Percentiles rank a stretch among this genome's conserved stretches.
Conservation (phyloP, 1,284 basidiomycete species). For the Sanghuangporus weigelae region DNA sequence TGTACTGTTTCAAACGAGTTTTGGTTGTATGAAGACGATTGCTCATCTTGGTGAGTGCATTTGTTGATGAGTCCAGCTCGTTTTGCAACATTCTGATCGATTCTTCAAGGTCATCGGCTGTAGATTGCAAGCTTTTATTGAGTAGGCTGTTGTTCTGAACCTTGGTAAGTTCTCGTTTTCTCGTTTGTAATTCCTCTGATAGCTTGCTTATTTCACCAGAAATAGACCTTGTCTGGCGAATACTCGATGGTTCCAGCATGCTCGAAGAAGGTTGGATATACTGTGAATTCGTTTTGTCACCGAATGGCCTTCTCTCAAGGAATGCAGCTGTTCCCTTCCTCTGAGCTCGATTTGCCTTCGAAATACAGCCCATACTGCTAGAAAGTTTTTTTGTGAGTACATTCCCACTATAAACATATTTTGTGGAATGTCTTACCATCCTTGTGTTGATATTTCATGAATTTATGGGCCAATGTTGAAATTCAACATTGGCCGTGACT, state of each 20-base stretch:
- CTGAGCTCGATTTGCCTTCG: not conserved
- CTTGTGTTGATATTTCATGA: not conserved
- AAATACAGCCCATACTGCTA: not conserved
- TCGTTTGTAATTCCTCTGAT: too few relatives aligned
- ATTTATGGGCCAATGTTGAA: too few relatives aligned
- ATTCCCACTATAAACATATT: not conserved
- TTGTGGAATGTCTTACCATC: not conserved
- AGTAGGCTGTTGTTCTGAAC: too few relatives aligned
- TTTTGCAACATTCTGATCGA: not conserved
- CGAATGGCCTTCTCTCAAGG: not conserved
- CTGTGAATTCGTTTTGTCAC: not conserved
- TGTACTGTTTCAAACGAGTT: not conserved
- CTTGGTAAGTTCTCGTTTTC: too few relatives aligned
- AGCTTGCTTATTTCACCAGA: not conserved
- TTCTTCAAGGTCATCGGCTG: too few relatives aligned
- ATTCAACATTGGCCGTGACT: not conserved
- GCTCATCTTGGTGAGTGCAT: not conserved
- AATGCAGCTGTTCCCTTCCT: not conserved
- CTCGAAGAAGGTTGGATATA: not conserved
- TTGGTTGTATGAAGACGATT: not conserved
- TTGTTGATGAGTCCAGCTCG: not conserved
- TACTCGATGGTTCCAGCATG: not conserved
- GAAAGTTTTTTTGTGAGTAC: not conserved
- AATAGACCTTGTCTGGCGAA: not conserved
- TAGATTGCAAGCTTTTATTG: too few relatives aligned